Conservation (phyloP, 2,329 filamentous ascomycete species). For the Niveomyces coronatus region DNA sequence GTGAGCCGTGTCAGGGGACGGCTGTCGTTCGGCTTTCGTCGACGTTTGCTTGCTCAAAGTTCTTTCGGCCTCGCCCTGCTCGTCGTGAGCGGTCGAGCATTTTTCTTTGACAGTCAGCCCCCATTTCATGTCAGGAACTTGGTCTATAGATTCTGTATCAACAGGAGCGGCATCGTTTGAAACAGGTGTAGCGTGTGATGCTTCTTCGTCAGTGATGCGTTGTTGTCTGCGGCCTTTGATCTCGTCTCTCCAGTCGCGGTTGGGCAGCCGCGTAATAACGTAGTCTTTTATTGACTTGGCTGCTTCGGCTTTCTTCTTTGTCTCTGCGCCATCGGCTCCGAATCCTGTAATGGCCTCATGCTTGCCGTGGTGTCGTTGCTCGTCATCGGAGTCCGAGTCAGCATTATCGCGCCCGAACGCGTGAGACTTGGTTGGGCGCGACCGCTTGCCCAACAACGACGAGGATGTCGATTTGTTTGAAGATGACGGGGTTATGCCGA, state of each 20-base stretch:
- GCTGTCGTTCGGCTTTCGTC: not conserved
- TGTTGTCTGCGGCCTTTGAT: conserved; percentile 25
- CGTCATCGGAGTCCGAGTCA: conserved; percentile 31
- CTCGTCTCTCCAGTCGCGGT: conserved; percentile 53
- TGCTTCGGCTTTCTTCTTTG: conserved; percentile 16
- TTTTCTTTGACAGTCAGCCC: conserved; percentile 37
- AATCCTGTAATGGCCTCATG: conserved; percentile 42
- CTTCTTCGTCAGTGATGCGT: conserved; percentile 14
- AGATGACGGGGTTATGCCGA: conserved; percentile 24
- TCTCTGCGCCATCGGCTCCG: conserved; percentile 32
- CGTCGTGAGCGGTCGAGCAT: not conserved
- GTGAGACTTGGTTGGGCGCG: conserved; percentile 23
- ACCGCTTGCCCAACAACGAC: conserved; percentile 38
- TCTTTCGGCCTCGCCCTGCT: conserved; percentile 10
- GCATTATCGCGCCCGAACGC: conserved; percentile 28
- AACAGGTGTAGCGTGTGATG: too few relatives aligned
- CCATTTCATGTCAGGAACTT: conserved; percentile 45
- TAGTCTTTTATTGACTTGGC: conserved; percentile 27
- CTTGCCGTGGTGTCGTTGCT: conserved; percentile 18
- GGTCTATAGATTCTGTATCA: conserved; percentile 31
- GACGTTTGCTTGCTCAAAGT: not conserved
- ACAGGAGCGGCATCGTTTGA: too few relatives aligned
- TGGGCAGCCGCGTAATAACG: conserved; percentile 48
- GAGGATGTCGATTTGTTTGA: conserved; percentile 23
- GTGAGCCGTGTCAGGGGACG: conserved; percentile 9